Evolutionary conservation across 331 rosid species (phyloP).

Genomic region (Erythrophleum ivorense): DNA sequence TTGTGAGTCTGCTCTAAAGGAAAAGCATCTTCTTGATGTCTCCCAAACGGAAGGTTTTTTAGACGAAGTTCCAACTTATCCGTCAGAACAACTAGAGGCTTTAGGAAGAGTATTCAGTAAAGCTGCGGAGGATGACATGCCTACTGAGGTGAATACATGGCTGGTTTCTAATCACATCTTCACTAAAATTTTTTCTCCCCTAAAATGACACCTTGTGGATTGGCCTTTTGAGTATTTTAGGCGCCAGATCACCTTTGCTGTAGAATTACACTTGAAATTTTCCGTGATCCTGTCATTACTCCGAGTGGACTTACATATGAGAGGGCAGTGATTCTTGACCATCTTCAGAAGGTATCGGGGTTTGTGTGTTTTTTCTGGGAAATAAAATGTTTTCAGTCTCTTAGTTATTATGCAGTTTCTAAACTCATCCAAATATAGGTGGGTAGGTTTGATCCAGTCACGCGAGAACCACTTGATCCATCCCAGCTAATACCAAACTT

Average conservation of each 20-base stretch:
- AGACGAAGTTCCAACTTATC: conserved; percentile 56
- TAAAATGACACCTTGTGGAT: not conserved
- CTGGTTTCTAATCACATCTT: not conserved
- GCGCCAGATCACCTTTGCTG: conserved; percentile 94
- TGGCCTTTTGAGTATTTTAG: conserved; percentile 47
- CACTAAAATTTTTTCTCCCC: not conserved
- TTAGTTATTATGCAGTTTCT: not conserved
- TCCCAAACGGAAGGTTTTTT: conserved; percentile 64
- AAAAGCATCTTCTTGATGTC: conserved; percentile 52
- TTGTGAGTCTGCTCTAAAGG: conserved; percentile 76
- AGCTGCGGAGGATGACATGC: conserved; percentile 67
- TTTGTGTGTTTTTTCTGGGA: conserved; percentile 16
- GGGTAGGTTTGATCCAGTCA: conserved; percentile 70
- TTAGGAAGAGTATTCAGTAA: conserved; percentile 62
- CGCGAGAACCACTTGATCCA: conserved; percentile 56
- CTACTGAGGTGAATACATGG: conserved; percentile 63
- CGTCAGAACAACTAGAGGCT: conserved; percentile 55
- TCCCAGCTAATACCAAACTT: conserved; percentile 69
- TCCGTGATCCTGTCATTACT: conserved; percentile 87
- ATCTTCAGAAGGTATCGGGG: conserved; percentile 72
- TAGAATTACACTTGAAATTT: conserved; percentile 81
- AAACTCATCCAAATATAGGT: conserved; percentile 49
- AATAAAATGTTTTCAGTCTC: not conserved
- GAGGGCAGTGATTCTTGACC: conserved; percentile 78
- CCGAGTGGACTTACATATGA: conserved; percentile 81